phyloP scores from a whole-genome alignment of 305 asterid species.

The Fraxinus paxiana region DNA sequence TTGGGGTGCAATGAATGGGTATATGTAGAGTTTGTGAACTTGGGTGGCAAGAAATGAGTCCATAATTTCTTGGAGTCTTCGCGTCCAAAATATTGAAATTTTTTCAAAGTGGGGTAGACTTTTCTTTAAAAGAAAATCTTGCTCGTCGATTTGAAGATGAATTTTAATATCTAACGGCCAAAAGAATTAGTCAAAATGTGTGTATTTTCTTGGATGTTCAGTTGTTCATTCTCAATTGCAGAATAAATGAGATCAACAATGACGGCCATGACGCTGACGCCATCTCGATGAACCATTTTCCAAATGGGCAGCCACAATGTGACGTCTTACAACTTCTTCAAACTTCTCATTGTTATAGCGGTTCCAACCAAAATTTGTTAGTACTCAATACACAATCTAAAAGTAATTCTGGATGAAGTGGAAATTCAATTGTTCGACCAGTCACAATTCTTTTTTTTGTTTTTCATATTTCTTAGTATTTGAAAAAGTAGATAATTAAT shows the following conservation, averaged over 20 bases:
- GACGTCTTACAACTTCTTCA: background rate
- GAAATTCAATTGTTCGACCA: too few relatives aligned
- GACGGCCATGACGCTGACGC: background rate
- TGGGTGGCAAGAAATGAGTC: conserved; percentile 22
- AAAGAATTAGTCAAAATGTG: conserved; percentile 3
- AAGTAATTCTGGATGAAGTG: too few relatives aligned
- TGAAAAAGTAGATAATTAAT: too few relatives aligned
- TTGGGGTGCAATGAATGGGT: background rate
- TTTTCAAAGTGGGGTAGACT: background rate
- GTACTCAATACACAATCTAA: too few relatives aligned
- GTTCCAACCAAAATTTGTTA: background rate
- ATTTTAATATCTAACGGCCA: background rate
- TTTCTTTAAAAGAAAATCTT: background rate
- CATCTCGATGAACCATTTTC: background rate
- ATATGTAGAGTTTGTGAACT: conserved; percentile 21
- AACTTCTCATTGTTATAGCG: background rate
- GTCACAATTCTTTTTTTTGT: too few relatives aligned
- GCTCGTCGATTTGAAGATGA: background rate
- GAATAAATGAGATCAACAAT: conserved; percentile 13
- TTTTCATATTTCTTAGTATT: background rate
- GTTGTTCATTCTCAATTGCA: background rate
- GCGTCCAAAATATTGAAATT: background rate
- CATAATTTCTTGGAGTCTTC: background rate
- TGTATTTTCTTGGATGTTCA: background rate
- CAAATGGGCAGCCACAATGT: background rate